Base-by-base conservation (phyloP, 148 eudicot genomes). In the Nepenthes gracilis region DNA sequence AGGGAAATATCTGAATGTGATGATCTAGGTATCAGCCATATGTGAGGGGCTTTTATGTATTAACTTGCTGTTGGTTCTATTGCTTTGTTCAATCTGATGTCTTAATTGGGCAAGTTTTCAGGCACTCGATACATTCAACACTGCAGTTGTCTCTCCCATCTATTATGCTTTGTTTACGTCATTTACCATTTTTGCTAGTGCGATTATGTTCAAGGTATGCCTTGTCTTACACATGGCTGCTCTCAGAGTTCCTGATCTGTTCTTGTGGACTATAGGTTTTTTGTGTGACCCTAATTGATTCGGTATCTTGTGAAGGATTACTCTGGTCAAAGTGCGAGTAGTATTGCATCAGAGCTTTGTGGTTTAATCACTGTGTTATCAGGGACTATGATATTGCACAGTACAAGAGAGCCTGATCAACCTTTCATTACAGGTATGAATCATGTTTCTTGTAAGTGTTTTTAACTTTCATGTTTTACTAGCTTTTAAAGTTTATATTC, bases 161-260 rank as follows among this genome's bases (percentile, higher is more conserved):
- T 70, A 78, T 61, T 78, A 78, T 64, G 78, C 81, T 13, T 57
- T 74, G 43, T 78, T 78, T 64, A 78, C 81, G 34, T 64, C 78
- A 56, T 78, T 78, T 61, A 78, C 81, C 6, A 78, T 78, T 60
- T 68, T 78, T 56, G 81, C 81, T 61, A 78, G 81, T 70, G 81
- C 81, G 36, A 78, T 78, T 37, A 78, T 78, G 81, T 78, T 78
- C 70, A 52, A 74, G 81, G 81, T 78, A 63, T 53, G 67, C 43
- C 55, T 59, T 62, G 53, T 36, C 38, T 50, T 56, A 48, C 12
- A 33, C 51, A 37, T 50, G 34, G 43, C 49, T 14, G 9, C 12
- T 9, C 35, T 54, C 13, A n/a, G 37, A 13, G 48, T 36, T 34
- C 32, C 15, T 37, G 15, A 36, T 14, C 36, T 47, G n/a, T 2